A percentile compares a stretch with the other conserved stretches of the same genome.
These are phyloP conservation scores for Paratinospora sagittata DNA, from an alignment of 164 flowering plant species.

Conservation along the genomic window DNA sequence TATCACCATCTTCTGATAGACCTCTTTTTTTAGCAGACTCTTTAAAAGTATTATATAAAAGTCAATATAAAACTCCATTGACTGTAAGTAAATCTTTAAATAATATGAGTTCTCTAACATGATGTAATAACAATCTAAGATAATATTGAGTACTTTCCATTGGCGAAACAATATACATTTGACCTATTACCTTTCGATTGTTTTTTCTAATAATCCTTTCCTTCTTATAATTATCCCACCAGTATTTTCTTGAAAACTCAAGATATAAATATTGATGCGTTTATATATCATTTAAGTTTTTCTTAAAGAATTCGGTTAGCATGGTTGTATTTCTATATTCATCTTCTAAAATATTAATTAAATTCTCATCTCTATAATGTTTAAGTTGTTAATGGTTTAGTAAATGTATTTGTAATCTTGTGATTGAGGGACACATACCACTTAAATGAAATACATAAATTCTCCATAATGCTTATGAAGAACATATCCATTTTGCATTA, in stretches of 20 bases:
- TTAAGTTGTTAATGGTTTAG: no score
- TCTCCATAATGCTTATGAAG: neutral
- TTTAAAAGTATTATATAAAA: neutral
- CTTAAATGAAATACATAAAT: neutral
- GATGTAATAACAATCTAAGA: neutral
- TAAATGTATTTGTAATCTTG: no score
- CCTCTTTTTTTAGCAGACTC: neutral
- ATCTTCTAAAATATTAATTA: no score
- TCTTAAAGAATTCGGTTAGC: no score
- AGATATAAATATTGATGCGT: no score
- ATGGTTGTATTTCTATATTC: no score
- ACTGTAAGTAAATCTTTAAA: neutral
- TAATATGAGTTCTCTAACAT: neutral
- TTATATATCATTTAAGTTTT: no score
- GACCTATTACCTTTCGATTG: neutral
- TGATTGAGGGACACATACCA: neutral
- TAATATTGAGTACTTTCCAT: neutral
- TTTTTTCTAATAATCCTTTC: neutral
- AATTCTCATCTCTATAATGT: no score
- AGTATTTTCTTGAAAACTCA: neutral
- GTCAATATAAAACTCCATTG: no score
- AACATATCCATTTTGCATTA: neutral
- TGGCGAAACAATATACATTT: neutral
- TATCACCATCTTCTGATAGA: neutral
- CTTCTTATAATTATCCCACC: neutral